Evolutionary conservation across 1,139 yeast species (phyloP), one percentile per base, ranked within the genome.

Genomic region (Lodderomyces beijingensis): DNA sequence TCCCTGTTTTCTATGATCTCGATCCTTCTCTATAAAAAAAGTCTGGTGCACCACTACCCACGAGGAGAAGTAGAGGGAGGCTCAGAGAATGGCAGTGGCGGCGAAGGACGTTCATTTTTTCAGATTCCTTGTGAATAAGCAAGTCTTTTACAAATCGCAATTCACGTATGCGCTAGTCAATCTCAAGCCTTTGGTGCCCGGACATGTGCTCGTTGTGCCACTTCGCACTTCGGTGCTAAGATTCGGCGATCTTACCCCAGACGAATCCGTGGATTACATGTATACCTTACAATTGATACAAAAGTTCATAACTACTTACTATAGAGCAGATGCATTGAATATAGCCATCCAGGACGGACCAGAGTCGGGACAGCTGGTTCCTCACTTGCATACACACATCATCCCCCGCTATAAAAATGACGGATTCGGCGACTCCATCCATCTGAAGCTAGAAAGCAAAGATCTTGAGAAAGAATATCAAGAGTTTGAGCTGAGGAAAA

Each of bases 271-370:
- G 3, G 98, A 91, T 53, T 85, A 81, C 51, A 87, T 87, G 71
- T 57, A 59, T 25, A 76, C 95, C 0, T 64, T 91, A n/a, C 95
- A 86, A 44, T 51, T 71, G 33, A 68, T 91, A 1, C 79, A 87
- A 40, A 58, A 61, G 36, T 82, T 85, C 43, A 78, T 91, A 18
- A 77, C 70, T 42, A 51, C 66, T 38, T 61, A 69, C 11, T 88
- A 81, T 53, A 68, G 77, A 28, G 94, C 96, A 1, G 94, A 88
- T 45, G 65, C 95, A 1, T 55, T 87, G 39, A 91, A 91, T 51
- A 72, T 91, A 19, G 88, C 96, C 11, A 86, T 91, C 37, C 98
- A 91, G 53, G 98, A 91, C 53, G 98, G 98, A 0, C 86, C 91
- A 0, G 87, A 86, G 35, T 91, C 96, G 2, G 98, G 98, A 3